These are phyloP conservation scores for Primulina eburnea DNA, from an alignment of 257 asterid species.

Conservation along the genomic window DNA sequence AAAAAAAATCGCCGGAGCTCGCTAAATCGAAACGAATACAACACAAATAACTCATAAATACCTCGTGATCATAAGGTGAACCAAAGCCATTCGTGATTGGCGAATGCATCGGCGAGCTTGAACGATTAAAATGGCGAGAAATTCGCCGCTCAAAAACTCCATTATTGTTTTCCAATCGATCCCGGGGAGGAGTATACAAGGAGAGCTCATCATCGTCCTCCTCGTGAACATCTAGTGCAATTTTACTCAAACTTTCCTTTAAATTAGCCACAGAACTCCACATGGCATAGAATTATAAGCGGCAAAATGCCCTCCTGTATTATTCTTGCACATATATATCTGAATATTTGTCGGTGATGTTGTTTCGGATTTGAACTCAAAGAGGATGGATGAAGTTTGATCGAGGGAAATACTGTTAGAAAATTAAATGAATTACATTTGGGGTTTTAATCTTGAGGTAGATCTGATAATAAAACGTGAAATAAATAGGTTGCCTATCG, in stretches of 20 bases:
- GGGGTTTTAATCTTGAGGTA: slow-evolving; percentile 31
- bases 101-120: slow-evolving; percentile 56
- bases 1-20: neutral
- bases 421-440: slow-evolving; percentile 24
- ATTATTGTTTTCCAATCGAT: slow-evolving; percentile 38
- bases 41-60: slow-evolving; percentile 23
- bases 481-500: neutral
- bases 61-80: slow-evolving; percentile 60
- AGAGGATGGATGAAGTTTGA: slow-evolving; percentile 1
- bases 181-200: slow-evolving; percentile 47
- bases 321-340: neutral
- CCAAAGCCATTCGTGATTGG: slow-evolving; percentile 67
- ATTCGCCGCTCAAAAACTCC: slow-evolving; percentile 53
- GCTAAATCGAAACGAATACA: slow-evolving; percentile 22
- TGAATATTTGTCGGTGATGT: neutral
- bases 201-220: slow-evolving; percentile 64
- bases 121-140: slow-evolving; percentile 49
- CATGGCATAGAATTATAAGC: slow-evolving; percentile 50
- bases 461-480: slow-evolving; percentile 27
- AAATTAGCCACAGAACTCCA: slow-evolving; percentile 92
- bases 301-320: slow-evolving; percentile 22
- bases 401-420: slow-evolving; percentile 8
- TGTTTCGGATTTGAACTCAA: slow-evolving; percentile 18
- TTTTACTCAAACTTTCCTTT: slow-evolving; percentile 82
- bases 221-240: slow-evolving; percentile 80